Conservation (phyloP, 257 asterid species). For the Solanum appendiculatum region DNA sequence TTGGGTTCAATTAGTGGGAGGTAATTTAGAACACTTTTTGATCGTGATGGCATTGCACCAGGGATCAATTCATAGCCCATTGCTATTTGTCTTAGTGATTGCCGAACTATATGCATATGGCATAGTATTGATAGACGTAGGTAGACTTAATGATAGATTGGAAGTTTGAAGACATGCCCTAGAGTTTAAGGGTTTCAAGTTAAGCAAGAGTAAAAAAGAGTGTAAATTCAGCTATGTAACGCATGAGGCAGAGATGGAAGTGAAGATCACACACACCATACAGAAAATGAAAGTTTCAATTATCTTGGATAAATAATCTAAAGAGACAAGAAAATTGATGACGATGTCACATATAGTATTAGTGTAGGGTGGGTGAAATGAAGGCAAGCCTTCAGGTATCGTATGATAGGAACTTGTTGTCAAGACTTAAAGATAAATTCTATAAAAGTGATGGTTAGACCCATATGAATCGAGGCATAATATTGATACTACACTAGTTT, state of each 20-base stretch:
- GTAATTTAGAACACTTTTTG: too few relatives aligned
- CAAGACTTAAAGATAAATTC: neutral
- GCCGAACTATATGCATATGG: neutral
- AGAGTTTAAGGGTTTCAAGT: too few relatives aligned
- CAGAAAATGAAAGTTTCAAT: neutral
- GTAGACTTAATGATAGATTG: too few relatives aligned
- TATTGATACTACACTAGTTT: too few relatives aligned
- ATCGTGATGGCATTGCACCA: neutral
- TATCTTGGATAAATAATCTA: neutral
- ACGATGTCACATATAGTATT: neutral
- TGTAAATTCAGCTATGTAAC: neutral
- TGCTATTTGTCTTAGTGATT: neutral
- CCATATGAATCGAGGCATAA: neutral
- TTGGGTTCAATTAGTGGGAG: too few relatives aligned
- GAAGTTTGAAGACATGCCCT: neutral
- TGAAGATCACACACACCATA: too few relatives aligned
- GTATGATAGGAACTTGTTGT: neutral
- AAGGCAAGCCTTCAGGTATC: fast-evolving
- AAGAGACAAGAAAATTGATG: neutral
- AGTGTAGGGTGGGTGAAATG: neutral
- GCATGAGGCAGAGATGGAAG: too few relatives aligned
- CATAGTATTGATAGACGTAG: neutral
- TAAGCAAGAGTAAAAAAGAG: neutral
- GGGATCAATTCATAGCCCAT: neutral
- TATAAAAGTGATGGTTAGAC: neutral